Evolutionary conservation across 2,329 filamentous ascomycete species (phyloP), one percentile per base, ranked within the genome.

Genomic region (Talaromyces atroroseus): DNA sequence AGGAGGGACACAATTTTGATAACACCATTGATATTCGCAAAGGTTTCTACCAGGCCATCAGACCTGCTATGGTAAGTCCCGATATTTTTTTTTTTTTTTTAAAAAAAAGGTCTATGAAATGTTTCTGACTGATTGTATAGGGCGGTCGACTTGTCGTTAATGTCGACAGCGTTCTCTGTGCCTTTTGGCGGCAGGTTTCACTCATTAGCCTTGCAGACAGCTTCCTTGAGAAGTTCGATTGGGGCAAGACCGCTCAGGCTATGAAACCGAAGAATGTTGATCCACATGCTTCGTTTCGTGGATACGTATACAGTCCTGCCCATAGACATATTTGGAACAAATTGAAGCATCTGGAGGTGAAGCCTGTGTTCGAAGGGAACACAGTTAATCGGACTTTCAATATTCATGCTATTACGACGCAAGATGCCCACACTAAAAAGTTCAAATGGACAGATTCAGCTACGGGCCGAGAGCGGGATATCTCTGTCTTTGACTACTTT

Each of bases 131-230:
- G 32, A 69, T 16, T 36, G 16, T 59, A n/a, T 66, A 80, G 66
- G 79, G 82, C 32, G 80, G 82, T 24, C 83, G 83, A 8, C 78
- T 97, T 5, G 84, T 88, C 0, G 76, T 99, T 68, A 97, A 96
- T 64, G 84, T 95, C 11, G 92, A 99, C 65, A 88, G 96, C 29
- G 87, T 92, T 56, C 96, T 97, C 67, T 89, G 90, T 0, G 89
- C 88, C 12, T 99, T 99, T 75, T 97, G 89, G 87, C 80, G 77
- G 34, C 70, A 69, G 11, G 71, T 62, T n/a, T 65, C 66, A 8
- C 62, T 76, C 14, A 62, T 71, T 23, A 66, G 67, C 16, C 65
- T 69, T 8, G 70, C 74, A 18, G 64, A 71, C 54, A 66, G 67
- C 8, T 61, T 73, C 11, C 62, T 70, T 3, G 65, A 68, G 16